Evolutionary conservation across 352 stramenopile genomes (phyloP).

Genomic region (Pythium brassicae): DNA sequence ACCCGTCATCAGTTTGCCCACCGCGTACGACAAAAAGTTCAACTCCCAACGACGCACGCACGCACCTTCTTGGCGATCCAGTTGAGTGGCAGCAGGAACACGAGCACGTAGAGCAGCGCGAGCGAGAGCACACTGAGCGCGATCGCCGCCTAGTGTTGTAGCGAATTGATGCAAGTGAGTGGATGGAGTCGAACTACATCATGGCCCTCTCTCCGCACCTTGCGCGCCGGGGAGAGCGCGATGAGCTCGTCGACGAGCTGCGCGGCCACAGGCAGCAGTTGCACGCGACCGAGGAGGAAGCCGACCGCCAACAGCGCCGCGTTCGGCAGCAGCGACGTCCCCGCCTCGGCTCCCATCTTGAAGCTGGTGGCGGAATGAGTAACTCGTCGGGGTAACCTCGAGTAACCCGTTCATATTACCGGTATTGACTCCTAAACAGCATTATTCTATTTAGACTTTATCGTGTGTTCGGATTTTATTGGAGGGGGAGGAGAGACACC

Average conservation of each 20-base stretch:
- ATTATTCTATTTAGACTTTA: too few relatives aligned
- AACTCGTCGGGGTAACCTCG: neutral
- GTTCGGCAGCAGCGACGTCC: constrained; percentile 59
- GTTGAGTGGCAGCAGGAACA: constrained; percentile 51
- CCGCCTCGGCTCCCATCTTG: constrained; percentile 32
- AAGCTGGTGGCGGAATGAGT: neutral
- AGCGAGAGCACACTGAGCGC: constrained; percentile 32
- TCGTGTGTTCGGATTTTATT: too few relatives aligned
- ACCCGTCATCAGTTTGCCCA: too few relatives aligned
- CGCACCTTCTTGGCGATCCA: constrained; percentile 40
- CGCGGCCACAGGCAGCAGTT: constrained; percentile 38
- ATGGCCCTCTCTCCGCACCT: constrained; percentile 26
- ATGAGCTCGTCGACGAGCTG: constrained; percentile 46
- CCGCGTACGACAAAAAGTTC: neutral
- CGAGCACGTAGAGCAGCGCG: constrained; percentile 56
- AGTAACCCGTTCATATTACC: neutral
- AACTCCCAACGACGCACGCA: neutral
- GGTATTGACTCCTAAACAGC: too few relatives aligned
- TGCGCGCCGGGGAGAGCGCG: constrained; percentile 34
- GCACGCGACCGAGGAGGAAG: constrained; percentile 57
- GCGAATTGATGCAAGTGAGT: neutral
- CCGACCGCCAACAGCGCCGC: constrained; percentile 54
- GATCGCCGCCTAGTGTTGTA: constrained; percentile 32
- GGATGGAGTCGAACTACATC: too few relatives aligned
- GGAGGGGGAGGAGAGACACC: too few relatives aligned